Conservation (phyloP, 768 basidiomycete species). For the Sporobolomyces phaffii region DNA sequence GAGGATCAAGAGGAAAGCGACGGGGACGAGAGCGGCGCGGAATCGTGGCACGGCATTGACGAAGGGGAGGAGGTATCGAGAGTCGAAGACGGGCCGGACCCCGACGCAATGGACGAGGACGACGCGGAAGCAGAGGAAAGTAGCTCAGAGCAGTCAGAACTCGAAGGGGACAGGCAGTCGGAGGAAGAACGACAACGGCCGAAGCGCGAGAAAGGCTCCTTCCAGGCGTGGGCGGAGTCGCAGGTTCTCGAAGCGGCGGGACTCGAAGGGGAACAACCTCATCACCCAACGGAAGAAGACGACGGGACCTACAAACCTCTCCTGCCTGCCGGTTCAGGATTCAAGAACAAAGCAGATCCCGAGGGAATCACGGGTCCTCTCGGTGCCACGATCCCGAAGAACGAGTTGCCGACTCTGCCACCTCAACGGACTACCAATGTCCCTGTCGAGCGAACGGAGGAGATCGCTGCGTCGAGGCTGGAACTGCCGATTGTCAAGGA, state of each 20-base stretch:
- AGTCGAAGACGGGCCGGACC: slow-evolving; percentile 52
- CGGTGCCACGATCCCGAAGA: slow-evolving; percentile 22
- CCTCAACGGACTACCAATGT: slow-evolving; percentile 34
- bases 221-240: slow-evolving; percentile 39
- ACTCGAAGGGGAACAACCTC: background rate
- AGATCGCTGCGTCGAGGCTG: slow-evolving; percentile 61
- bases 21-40: slow-evolving; percentile 38
- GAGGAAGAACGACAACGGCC: slow-evolving; percentile 13
- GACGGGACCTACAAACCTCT: slow-evolving; percentile 29
- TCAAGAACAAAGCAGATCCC: slow-evolving; percentile 9
- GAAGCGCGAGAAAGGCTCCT: slow-evolving; percentile 31
- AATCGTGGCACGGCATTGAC: slow-evolving; percentile 38
- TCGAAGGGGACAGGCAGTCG: slow-evolving; percentile 58
- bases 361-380: slow-evolving; percentile 36
- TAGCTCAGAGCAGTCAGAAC: slow-evolving; percentile 58
- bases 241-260: slow-evolving; percentile 29
- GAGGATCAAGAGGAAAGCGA: slow-evolving; percentile 46
- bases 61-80: slow-evolving; percentile 40
- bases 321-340: slow-evolving; percentile 28
- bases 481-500: slow-evolving; percentile 83
- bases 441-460: slow-evolving; percentile 39
- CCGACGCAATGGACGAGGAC: slow-evolving; percentile 60
- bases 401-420: slow-evolving; percentile 31
- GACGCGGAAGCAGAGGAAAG: slow-evolving; percentile 47
- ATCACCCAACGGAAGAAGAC: slow-evolving; percentile 5